These are phyloP conservation scores for Neopestalotiopsis rosae DNA, from an alignment of 2,329 filamentous ascomycete genomes.

Conservation along the genomic window DNA sequence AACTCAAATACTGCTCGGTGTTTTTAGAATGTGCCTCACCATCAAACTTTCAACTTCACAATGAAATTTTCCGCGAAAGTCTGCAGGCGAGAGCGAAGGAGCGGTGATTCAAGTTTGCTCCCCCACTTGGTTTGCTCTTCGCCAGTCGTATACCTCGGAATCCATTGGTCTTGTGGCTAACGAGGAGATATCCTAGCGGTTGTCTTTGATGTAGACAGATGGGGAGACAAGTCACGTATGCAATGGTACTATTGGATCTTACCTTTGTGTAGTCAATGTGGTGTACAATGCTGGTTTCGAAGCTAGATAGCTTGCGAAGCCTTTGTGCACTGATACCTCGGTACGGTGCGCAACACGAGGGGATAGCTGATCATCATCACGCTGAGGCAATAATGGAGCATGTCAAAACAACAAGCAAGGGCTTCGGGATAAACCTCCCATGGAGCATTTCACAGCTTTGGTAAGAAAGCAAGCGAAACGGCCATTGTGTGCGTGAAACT, in stretches of 20 bases:
- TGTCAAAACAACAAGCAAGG: conserved; percentile 27
- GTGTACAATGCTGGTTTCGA: neutral
- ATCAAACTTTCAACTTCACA: conserved; percentile 82
- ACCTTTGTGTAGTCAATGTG: neutral
- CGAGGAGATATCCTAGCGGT: conserved; percentile 89
- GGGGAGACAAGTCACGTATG: neutral
- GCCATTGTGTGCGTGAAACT: conserved; percentile 68
- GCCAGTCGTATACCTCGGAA: conserved; percentile 94
- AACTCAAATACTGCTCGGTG: too few species aligned
- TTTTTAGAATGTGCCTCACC: conserved; percentile 70
- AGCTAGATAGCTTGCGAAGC: neutral
- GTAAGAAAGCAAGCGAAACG: conserved; percentile 64
- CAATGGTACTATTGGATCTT: neutral
- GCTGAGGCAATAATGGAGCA: neutral
- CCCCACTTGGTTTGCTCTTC: conserved; percentile 69
- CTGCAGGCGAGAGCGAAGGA: conserved; percentile 76
- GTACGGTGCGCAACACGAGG: too few species aligned
- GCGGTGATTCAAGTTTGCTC: conserved; percentile 52
- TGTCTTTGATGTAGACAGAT: neutral
- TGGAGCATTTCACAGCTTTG: conserved; percentile 72
- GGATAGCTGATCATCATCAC: conserved; percentile 4
- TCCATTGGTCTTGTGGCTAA: conserved; percentile 74
- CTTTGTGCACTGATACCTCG: neutral
- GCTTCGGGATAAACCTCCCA: conserved; percentile 78
- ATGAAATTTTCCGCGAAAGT: conserved; percentile 67